Evolutionary conservation across 2,329 filamentous ascomycete genomes (phyloP), one percentile per base, ranked within the genome.

Genomic region (Clonostachys rhizophaga): DNA sequence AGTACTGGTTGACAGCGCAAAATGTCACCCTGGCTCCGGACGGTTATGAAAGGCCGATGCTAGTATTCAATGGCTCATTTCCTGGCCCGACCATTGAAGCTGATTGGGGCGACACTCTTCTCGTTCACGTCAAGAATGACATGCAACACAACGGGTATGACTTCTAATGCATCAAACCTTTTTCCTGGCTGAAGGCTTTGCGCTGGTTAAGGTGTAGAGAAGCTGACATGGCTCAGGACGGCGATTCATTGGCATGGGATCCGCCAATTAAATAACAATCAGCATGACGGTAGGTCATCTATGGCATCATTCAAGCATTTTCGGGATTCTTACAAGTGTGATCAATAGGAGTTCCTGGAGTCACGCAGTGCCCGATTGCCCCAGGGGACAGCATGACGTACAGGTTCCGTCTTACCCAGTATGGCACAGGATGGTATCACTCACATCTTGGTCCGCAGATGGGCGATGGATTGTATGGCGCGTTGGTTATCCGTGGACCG

Each of bases 181-280:
- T 30, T 7, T 9, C 9, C 24, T 2, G 8, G 24, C 8, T 2
- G 24, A 30, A 8, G 24, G 24, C 3, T 30, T 30, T 30, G 7
- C 9, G 24, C 3, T 30, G 24, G 24, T 30, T 30, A 7, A 30
- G 24, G 24, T 30, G 24, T 30, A 30, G 24, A 30, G 9, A 30
- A 30, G 24, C 24, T 30, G 24, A 30, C 24, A 24, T 9, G 24
- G 24, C 8, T 8, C 50, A 80, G 81, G 30, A 84, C 80, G 10
- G 71, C 71, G 9, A 76, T 85, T 16, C 82, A 86, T 56, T 86
- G 74, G 65, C 82, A 86, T 54, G 83, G 81, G 18, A 66, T 86
- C 34, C 73, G 78, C 5, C 80, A 86, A 56, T 66, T 72, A 50
- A 65, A 71, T 55, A 77, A 69, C 42, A 76, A 74, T 53, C 65